phyloP scores from a whole-genome alignment of 2,329 filamentous ascomycete species.

The Colletotrichum melonis region DNA sequence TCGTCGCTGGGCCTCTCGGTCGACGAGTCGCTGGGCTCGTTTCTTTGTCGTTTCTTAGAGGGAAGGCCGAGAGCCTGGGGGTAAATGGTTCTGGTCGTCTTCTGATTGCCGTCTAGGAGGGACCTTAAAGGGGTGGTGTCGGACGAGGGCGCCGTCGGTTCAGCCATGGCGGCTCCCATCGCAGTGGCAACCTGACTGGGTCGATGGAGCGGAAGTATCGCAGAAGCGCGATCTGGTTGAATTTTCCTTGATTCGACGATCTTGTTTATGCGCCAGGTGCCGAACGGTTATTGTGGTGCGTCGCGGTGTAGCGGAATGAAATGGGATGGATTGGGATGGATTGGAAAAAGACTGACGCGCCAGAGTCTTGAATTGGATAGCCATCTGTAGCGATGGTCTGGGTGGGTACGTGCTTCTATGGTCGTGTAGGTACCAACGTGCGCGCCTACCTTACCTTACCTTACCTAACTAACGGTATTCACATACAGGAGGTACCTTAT shows the following conservation, averaged over 20 bases:
- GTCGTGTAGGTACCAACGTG: background rate
- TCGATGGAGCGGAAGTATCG: background rate
- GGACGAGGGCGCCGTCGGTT: slow-evolving; percentile 34
- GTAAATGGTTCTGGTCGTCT: slow-evolving; percentile 53
- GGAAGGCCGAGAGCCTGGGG: slow-evolving; percentile 40
- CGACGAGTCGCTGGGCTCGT: background rate
- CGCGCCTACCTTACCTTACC: background rate
- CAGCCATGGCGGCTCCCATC: slow-evolving; percentile 46
- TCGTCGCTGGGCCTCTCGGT: background rate
- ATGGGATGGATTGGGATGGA: background rate
- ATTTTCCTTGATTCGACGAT: background rate
- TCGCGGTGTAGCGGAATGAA: background rate
- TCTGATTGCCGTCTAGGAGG: slow-evolving; percentile 55
- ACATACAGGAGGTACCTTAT: too few species aligned
- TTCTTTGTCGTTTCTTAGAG: slow-evolving; percentile 50
- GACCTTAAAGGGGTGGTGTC: slow-evolving; percentile 45
- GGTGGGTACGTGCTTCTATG: background rate
- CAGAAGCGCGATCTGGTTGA: background rate
- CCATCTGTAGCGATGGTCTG: too few species aligned
- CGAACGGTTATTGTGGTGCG: background rate
- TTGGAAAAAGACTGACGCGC: background rate
- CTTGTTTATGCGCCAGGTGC: background rate
- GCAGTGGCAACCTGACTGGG: background rate
- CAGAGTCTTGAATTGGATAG: background rate
- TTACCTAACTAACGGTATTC: too few species aligned